Base-by-base conservation (phyloP, 805 yeast genomes). In the Wickerhamomyces bisporus region DNA sequence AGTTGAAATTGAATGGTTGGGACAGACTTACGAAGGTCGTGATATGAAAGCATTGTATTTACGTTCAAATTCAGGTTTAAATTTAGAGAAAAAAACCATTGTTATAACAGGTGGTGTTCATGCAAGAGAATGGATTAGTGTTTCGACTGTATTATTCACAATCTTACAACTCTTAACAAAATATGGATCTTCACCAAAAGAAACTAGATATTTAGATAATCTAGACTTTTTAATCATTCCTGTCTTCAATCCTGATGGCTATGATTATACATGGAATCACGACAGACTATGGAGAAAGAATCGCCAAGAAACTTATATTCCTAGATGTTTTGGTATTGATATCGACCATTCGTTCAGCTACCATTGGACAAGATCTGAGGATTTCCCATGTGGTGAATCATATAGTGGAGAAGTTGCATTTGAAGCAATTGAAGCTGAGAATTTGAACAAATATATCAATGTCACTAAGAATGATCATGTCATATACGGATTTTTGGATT, bases 211-310 rank as follows among this genome's bases (percentile, higher is more conserved):
- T 42, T 59, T 86, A 42, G 64, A 78, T 32, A 62, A 76, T 32
- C 58, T 86, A 41, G 91, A 86, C 51, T 83, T 84, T 49, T 57
- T 85, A 25, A 78, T 88, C 46, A 70, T 87, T 23, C 97, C 97
- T 0, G 85, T 86, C 11, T 73, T 80, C 59, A 88, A 88, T 53
- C 96, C 96, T 1, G 97, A 88, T 61, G 97, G 97, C 0, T 88
- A 88, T 57, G 85, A 69, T 12, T 82, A 83, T 57, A 70, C 94
- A 2, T 88, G 96, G 96, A 69, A 67, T 2, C 53, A 63, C 20
- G 95, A 88, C 56, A 66, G 97, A 40, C 64, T 88, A 42, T 88
- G 97, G 97, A 66, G 93, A 32, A 88, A 88, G 53, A 88, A 86
- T 60, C 70, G 95, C 43, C 96, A 88, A 60, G 75, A 77, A 37